Evolutionary conservation across 1,139 yeast species (phyloP).

Genomic region (Ogataea hybrid): DNA sequence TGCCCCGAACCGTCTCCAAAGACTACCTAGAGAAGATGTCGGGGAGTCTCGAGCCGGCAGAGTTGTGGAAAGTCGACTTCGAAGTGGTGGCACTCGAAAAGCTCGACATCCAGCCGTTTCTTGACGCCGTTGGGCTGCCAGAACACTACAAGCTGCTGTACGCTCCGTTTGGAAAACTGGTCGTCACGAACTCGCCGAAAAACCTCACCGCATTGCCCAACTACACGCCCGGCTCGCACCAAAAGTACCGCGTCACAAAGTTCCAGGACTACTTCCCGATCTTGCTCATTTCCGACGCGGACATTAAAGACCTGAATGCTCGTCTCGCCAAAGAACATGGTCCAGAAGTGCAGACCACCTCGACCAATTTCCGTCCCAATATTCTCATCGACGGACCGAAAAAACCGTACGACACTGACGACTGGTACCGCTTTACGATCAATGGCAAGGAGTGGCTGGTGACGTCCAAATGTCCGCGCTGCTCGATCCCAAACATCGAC

Average conservation of each 20-base stretch:
- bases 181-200: slow-evolving; percentile 21
- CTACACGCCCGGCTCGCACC: slow-evolving; percentile 8
- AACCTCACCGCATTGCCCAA: slow-evolving; percentile 5
- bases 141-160: slow-evolving; percentile 16
- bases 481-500: slow-evolving; percentile 25
- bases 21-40: slow-evolving; percentile 10
- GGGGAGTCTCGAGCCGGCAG: slow-evolving; percentile 11
- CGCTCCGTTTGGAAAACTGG: slow-evolving; percentile 21
- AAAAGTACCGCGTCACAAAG: slow-evolving; percentile 16
- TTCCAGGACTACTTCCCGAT: slow-evolving; percentile 26
- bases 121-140: slow-evolving; percentile 5
- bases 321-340: slow-evolving; percentile 2
- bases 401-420: slow-evolving; percentile 22
- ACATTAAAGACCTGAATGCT: slow-evolving; percentile 15
- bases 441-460: slow-evolving; percentile 18
- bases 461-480: slow-evolving; percentile 26
- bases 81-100: slow-evolving; percentile 12
- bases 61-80: slow-evolving; percentile 26
- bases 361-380: slow-evolving; percentile 24
- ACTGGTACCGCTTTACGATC: slow-evolving; percentile 21
- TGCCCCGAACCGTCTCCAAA: slow-evolving; percentile 15
- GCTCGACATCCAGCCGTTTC: slow-evolving; percentile 13
- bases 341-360: slow-evolving; percentile 1
- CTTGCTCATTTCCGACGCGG: slow-evolving; percentile 19
- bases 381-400: slow-evolving; percentile 17